These are phyloP conservation scores for Agaricus blazei DNA, from an alignment of 768 basidiomycete genomes.

Conservation along the genomic window DNA sequence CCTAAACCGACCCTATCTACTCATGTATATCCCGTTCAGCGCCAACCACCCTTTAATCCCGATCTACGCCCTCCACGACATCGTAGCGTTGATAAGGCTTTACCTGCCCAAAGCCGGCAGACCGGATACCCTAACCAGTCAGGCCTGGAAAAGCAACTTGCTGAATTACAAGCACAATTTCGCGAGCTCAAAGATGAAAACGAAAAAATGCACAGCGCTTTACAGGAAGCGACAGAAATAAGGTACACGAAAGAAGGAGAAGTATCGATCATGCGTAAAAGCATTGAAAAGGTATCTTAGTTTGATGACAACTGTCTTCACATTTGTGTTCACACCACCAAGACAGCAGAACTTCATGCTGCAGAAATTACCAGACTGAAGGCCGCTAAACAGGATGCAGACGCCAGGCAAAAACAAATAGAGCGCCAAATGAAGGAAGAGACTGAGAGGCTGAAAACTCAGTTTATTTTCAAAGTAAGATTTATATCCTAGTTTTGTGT, in stretches of 20 bases:
- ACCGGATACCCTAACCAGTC: background rate
- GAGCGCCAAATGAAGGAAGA: constrained; percentile 65
- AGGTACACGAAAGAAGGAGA: constrained; percentile 66
- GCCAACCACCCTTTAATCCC: background rate
- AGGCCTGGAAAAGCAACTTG: constrained; percentile 18
- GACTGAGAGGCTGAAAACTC: constrained; percentile 64
- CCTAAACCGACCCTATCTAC: too few species aligned
- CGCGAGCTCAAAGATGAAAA: constrained; percentile 44
- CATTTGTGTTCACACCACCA: constrained; percentile 8
- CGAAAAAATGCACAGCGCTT: constrained; percentile 34
- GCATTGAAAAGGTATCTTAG: constrained; percentile 56
- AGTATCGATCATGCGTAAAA: constrained; percentile 58
- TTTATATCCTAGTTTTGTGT: background rate
- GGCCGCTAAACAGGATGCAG: constrained; percentile 55
- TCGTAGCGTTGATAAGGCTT: background rate
- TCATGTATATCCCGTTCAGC: background rate
- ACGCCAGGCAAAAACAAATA: constrained; percentile 46
- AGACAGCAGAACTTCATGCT: constrained; percentile 58
- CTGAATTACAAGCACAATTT: constrained; percentile 29
- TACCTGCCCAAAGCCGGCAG: background rate
- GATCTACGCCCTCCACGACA: background rate
- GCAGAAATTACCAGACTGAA: constrained; percentile 52
- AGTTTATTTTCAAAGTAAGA: constrained; percentile 63
- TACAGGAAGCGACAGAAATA: constrained; percentile 44
- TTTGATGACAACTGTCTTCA: background rate